phyloP scores from a whole-genome alignment of 2,329 filamentous ascomycete species.

The Helminthosporium solani region DNA sequence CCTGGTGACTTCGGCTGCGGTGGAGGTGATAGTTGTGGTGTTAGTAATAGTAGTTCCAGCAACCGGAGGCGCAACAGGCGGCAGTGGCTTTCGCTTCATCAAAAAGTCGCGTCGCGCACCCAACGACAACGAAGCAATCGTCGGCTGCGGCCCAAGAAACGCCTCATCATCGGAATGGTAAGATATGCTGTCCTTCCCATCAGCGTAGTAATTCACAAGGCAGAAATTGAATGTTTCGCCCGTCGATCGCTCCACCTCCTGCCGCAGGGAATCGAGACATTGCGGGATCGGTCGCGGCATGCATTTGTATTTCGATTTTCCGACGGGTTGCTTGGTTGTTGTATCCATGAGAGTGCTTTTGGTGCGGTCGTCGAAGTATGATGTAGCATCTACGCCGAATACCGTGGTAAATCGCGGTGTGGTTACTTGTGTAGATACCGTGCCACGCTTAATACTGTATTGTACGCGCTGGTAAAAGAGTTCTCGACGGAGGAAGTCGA shows the following conservation, averaged over 20 bases:
- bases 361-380: constrained; percentile 55
- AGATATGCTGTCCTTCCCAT: constrained; percentile 72
- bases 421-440: constrained; percentile 62
- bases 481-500: constrained; percentile 68
- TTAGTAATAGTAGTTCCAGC: no score
- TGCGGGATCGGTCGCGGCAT: constrained; percentile 68
- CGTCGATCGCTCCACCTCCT: constrained; percentile 64
- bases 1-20: constrained; percentile 32
- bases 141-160: constrained; percentile 68
- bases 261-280: constrained; percentile 65
- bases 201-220: constrained; percentile 81
- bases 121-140: constrained; percentile 73
- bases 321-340: constrained; percentile 43
- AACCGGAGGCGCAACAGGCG: constrained; percentile 35
- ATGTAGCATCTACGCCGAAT: constrained; percentile 64
- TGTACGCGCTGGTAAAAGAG: constrained; percentile 75
- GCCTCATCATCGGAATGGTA: constrained; percentile 80
- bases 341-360: constrained; percentile 45
- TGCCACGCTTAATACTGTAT: constrained; percentile 69
- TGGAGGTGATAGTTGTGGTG: no score
- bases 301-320: constrained; percentile 57
- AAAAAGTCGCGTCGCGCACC: constrained; percentile 73
- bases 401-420: constrained; percentile 63
- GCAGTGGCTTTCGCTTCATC: constrained; percentile 72
- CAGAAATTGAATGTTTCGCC: constrained; percentile 74